Percentiles rank a stretch among this genome's conserved stretches.
Conservation (phyloP, 192 early-diverging fungal genomes). For the Rhizophlyctis rosea region DNA sequence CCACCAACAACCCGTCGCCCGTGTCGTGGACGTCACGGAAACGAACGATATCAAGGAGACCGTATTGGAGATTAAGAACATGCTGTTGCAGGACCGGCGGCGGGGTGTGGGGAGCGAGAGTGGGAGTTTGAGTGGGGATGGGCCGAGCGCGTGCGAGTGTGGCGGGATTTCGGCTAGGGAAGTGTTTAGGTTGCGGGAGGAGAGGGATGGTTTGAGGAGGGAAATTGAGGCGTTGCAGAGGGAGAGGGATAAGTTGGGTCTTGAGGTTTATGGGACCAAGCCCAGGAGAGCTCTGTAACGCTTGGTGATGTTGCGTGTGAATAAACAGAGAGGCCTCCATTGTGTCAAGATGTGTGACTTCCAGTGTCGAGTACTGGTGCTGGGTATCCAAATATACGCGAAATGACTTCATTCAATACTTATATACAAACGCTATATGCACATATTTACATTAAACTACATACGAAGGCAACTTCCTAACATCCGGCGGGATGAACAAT, state of each 20-base stretch:
- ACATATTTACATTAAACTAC: background rate
- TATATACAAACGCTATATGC: background rate
- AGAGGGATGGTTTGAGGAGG: constrained; percentile 1
- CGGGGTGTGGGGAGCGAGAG: background rate
- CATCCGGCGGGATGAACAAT: background rate
- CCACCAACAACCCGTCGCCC: background rate
- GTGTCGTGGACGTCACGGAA: constrained; percentile 15
- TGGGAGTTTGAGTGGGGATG: background rate
- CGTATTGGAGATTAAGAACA: background rate
- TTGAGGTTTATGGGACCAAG: background rate
- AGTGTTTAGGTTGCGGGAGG: background rate
- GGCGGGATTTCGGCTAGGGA: constrained; percentile 3
- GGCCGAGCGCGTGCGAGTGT: background rate
- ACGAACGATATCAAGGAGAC: constrained; percentile 9
- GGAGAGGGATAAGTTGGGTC: constrained; percentile 1
- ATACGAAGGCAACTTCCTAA: background rate
- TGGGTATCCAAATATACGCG: background rate
- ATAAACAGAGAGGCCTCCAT: background rate
- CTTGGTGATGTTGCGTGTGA: background rate
- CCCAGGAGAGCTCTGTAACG: background rate
- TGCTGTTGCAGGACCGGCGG: background rate
- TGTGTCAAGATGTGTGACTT: constrained; percentile 3
- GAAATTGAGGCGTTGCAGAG: constrained; percentile 5
- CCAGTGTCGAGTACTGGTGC: constrained; percentile 3
- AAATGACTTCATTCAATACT: background rate